These are phyloP conservation scores for Globisporangium cederbergense DNA, from an alignment of 352 stramenopile species.

Conservation along the genomic window DNA sequence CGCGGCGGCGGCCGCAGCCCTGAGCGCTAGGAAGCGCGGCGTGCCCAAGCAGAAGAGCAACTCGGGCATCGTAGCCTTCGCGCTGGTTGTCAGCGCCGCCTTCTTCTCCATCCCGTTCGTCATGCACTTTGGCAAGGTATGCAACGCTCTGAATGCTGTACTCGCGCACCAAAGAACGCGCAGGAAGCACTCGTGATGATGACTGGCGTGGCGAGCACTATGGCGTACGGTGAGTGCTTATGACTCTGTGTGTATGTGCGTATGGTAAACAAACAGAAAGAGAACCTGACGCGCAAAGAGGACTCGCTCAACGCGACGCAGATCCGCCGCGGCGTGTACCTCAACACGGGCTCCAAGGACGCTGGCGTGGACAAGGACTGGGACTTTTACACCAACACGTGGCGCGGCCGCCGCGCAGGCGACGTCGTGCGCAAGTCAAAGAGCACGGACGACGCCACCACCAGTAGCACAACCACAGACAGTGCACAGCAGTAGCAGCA, in stretches of 20 bases:
- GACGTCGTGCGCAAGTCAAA: conserved; percentile 25
- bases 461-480: neutral
- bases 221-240: neutral
- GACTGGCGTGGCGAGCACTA: neutral
- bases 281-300: conserved; percentile 59
- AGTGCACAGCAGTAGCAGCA: conserved; percentile 5
- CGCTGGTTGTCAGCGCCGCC: conserved; percentile 39
- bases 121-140: conserved; percentile 58
- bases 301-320: conserved; percentile 63
- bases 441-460: neutral
- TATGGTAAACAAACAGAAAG: conserved; percentile 19
- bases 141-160: neutral
- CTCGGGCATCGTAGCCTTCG: conserved; percentile 37
- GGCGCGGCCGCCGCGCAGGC: conserved; percentile 40
- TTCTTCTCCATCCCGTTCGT: conserved; percentile 79
- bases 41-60: conserved; percentile 24
- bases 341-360: conserved; percentile 78
- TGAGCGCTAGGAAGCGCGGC: conserved; percentile 11
- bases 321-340: conserved; percentile 77
- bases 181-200: no score
- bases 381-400: conserved; percentile 72
- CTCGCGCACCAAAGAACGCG: neutral
- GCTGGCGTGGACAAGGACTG: conserved; percentile 80
- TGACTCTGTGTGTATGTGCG: neutral
- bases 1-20: neutral